Base-by-base conservation (phyloP, 2,329 filamentous ascomycete genomes). In the Aspergillus transmontanensis region DNA sequence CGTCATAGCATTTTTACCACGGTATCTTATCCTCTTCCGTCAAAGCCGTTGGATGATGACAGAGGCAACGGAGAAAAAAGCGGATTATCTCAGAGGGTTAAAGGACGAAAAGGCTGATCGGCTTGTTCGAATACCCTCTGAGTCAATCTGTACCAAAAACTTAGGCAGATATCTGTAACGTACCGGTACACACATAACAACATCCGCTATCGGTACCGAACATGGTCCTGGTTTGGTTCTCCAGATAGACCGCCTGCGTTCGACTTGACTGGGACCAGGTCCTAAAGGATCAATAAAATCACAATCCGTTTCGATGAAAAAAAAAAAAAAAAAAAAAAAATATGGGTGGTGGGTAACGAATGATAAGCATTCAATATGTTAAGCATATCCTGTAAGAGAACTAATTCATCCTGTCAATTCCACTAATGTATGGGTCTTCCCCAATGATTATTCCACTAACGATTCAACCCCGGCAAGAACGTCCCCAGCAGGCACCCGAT, bases 201-300 rank as follows among this genome's bases (percentile, higher is more conserved):
- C 30, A 36, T 14, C 23, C 39, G 34, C 19, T 39, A 61, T 32
- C 34, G 59, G 59, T 61, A 61, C 59, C 59, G 19, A 32, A 43
- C 21, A 56, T 36, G 28, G 43, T 32, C n/a, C 21, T 23, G 21
- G 41, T 46, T 32, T 55, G 59, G 59, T 57, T 50, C 53, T 28
- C 45, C 14, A 16, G 12, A 36, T 14, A 36, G 34, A 12, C 53
- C 21, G 41, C n/a, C 50, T 10, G 34, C 28, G 28, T 46, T 46
- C 23, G 9, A 43, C n/a, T 46, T n/a, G 26, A 28, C 30, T 32
- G 36, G 43, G 32, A 28, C 45, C 48, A 39, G 19, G 11, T 34
- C 34, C n/a, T 21, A 21, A 39, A 59, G 6, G 30, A 21, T 59
- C 34, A 34, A n/a, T 46, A 32, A 28, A 57, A 23, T 45, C 36